A percentile compares a stretch with the other conserved stretches of the same genome.
phyloP scores from a whole-genome alignment of 2,329 filamentous ascomycete genomes.

The Sporothrix mexicana region DNA sequence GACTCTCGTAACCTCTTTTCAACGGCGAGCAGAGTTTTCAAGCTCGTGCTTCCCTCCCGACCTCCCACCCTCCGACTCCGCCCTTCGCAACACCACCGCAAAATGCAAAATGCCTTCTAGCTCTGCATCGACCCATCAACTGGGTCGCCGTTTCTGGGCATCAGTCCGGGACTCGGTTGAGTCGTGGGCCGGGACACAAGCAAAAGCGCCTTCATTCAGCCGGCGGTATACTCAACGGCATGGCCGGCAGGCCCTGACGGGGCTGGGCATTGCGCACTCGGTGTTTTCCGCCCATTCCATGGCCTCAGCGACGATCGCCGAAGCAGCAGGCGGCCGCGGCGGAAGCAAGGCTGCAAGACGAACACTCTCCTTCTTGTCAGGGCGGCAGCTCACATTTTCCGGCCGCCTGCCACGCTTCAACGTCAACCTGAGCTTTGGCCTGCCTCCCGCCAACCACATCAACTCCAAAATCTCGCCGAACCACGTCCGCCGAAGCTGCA shows the following conservation, averaged over 20 bases:
- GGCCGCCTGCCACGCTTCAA: slow-evolving; percentile 14
- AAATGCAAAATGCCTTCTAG: slow-evolving; percentile 45
- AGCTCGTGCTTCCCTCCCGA: background rate
- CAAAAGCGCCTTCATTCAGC: slow-evolving; percentile 35
- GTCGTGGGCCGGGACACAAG: slow-evolving; percentile 33
- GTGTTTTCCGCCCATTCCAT: slow-evolving; percentile 24
- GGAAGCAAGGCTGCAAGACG: slow-evolving; percentile 20
- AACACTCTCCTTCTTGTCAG: slow-evolving; percentile 27
- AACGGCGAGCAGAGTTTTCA: background rate
- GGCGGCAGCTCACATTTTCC: slow-evolving; percentile 26
- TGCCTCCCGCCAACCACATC: background rate
- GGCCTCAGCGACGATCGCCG: slow-evolving; percentile 20
- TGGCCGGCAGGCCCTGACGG: slow-evolving; percentile 33
- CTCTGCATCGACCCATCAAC: slow-evolving; percentile 44
- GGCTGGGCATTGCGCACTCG: slow-evolving; percentile 31
- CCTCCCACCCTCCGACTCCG: slow-evolving; percentile 3
- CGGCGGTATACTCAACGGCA: background rate
- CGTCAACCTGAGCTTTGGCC: background rate
- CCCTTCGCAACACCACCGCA: background rate
- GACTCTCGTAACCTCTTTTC: background rate
- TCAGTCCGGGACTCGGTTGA: slow-evolving; percentile 43
- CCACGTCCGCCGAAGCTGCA: slow-evolving; percentile 57
- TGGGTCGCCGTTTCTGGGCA: slow-evolving; percentile 46
- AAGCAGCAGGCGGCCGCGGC: slow-evolving; percentile 20
- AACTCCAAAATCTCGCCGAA: slow-evolving; percentile 44